Evolutionary conservation across 306 rosid genomes (phyloP), one percentile per base, ranked within the genome.

Genomic region (Adenanthera pavonina): DNA sequence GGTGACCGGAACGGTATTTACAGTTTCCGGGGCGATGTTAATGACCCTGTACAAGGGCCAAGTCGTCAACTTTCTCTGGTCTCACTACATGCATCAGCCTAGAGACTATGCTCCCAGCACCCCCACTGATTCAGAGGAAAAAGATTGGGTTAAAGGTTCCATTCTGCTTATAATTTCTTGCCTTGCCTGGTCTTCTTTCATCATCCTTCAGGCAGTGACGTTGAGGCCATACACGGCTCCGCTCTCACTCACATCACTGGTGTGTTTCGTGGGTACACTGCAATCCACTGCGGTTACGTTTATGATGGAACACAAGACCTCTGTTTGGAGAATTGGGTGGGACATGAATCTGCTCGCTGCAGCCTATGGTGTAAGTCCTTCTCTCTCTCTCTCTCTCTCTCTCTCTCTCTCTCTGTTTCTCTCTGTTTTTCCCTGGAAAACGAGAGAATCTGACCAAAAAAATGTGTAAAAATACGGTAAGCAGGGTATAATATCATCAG

Each of bases 41-140:
- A 95, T 95, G 98, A 95, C 97, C 51, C 61, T 91, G 81, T 95
- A 95, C 90, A 95, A 95, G 76, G 99, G 99, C n/a, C 73, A 85
- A 68, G 91, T 93, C 48, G 76, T 95, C 17, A 82, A 87, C 46
- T 81, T 95, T 43, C 76, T 92, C 72, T 85, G 91, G 80, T 79
- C 92, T 48, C 74, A 80, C 8, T 88, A 84, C 62, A 69, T 78
- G 86, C 90, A 78, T 69, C 91, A 88, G 19, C 83, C 86, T 1
- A 80, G 67, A 69, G 66, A 85, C 73, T 78, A 85, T 54, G 57
- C 34, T 4, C 75, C 91, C 3, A 64, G 76, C 9, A 82, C 44
- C n/a, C 54, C 61, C n/a, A 14, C 74, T n/a, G 83, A 13, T 3
- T 72, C 88, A 1, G 82, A 78, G 2, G 97, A 87, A 44, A 82